These are phyloP conservation scores for Leccinum aurantiacum DNA, from an alignment of 768 basidiomycete genomes.

Conservation along the genomic window DNA sequence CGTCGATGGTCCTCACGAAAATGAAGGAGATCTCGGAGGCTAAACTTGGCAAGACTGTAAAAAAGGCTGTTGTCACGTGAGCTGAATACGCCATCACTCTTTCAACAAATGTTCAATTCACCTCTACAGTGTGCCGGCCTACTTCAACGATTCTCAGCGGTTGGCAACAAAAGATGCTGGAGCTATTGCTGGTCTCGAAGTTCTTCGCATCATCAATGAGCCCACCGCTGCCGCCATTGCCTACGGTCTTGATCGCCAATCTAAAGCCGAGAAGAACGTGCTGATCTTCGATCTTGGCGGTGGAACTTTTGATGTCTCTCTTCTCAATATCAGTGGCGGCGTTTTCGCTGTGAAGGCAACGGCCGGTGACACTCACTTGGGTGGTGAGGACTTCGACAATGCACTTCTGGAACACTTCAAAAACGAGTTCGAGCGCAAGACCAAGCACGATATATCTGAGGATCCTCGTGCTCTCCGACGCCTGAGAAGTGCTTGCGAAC, in stretches of 20 bases:
- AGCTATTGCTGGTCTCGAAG: constrained; percentile 95
- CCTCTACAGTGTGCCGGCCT: constrained; percentile 79
- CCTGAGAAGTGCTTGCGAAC: constrained; percentile 96
- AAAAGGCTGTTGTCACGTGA: constrained; percentile 98
- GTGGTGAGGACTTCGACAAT: constrained; percentile 99
- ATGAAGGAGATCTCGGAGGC: constrained; percentile 99
- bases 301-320: constrained; percentile 99
- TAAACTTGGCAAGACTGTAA: constrained; percentile 96
- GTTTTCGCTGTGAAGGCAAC: constrained; percentile 99
- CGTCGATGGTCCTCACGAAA: constrained; percentile 99
- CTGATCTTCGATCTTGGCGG: constrained; percentile 99
- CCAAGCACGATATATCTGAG: constrained; percentile 94
- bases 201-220: constrained; percentile 99
- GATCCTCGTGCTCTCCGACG: constrained; percentile 97
- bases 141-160: constrained; percentile 99
- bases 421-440: constrained; percentile 98
- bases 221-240: constrained; percentile 99
- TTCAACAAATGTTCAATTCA: constrained; percentile 1
- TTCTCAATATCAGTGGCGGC: constrained; percentile 96
- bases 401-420: constrained; percentile 98
- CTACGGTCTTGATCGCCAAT: constrained; percentile 95
- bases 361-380: constrained; percentile 98
- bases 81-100: constrained; percentile 32
- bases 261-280: constrained; percentile 94
- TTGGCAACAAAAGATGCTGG: constrained; percentile 99